These are phyloP conservation scores for Vitis amurensis DNA, from an alignment of 164 flowering plant genomes.

Conservation along the genomic window DNA sequence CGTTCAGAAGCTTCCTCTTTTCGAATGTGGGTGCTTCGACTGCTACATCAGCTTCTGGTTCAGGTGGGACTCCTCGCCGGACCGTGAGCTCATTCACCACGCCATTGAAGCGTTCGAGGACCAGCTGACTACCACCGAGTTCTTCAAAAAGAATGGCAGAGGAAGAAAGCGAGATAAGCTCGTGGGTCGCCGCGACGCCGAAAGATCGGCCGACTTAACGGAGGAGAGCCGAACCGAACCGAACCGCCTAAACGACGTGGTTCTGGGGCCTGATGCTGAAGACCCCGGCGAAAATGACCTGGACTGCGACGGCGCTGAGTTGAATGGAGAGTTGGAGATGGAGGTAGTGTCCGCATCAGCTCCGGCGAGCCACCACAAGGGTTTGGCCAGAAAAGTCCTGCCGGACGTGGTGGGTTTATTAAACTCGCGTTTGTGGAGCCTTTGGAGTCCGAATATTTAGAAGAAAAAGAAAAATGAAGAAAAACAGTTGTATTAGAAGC, in stretches of 20 bases:
- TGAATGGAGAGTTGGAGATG: not conserved
- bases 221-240: not conserved
- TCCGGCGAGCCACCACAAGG: constrained; percentile 15
- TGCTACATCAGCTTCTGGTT: constrained; percentile 25
- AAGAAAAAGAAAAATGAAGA: no score
- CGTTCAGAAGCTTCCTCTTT: not conserved
- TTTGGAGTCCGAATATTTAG: constrained; percentile 21
- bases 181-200: not conserved
- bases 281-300: not conserved
- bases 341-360: not conserved
- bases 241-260: not conserved
- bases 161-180: constrained; percentile 3
- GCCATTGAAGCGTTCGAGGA: constrained; percentile 24
- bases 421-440: constrained; percentile 23
- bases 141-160: not conserved
- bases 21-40: constrained; percentile 25
- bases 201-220: not conserved
- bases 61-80: constrained; percentile 27
- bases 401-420: constrained; percentile 30
- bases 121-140: not conserved
- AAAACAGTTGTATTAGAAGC: no score
- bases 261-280: not conserved
- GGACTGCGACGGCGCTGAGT: not conserved
- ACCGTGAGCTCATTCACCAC: constrained; percentile 23
- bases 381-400: constrained; percentile 24